Conservation (phyloP, 164 flowering plant genomes). For the Aristolochia fimbriata region DNA sequence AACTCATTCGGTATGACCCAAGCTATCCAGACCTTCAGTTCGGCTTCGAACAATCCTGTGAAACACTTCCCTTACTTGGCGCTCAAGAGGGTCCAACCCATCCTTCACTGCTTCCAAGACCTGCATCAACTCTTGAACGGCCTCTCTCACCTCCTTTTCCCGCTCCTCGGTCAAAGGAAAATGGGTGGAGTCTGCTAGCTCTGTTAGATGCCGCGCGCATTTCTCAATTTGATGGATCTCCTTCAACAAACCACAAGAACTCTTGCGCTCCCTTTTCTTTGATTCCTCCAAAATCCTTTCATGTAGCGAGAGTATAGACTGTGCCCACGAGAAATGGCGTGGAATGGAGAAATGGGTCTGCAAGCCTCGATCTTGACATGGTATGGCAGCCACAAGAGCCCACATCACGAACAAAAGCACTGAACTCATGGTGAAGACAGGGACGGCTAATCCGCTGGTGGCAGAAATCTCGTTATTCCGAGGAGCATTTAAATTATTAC, state of each 20-base stretch:
- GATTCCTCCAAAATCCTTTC: conserved; percentile 77
- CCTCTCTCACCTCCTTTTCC: conserved; percentile 49
- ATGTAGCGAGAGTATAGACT: conserved; percentile 47
- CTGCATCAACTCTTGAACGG: conserved; percentile 38
- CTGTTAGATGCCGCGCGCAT: conserved; percentile 44
- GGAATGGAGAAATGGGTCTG: conserved; percentile 61
- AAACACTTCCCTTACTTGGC: conserved; percentile 80
- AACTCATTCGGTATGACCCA: conserved; percentile 33
- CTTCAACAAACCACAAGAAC: conserved; percentile 58
- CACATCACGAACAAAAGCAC: conserved; percentile 71
- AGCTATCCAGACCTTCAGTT: conserved; percentile 66
- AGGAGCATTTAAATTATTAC: conserved; percentile 51
- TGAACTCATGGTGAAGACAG: conserved; percentile 66
- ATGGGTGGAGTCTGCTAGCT: conserved; percentile 47
- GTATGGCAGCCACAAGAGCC: conserved; percentile 92
- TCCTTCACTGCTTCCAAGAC: conserved; percentile 42
- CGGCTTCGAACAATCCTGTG: conserved; percentile 69
- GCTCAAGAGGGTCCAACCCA: conserved; percentile 72
- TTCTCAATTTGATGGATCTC: conserved; percentile 77
- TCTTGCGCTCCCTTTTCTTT: conserved; percentile 63
- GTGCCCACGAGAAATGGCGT: conserved; percentile 60
- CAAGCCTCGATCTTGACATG: conserved; percentile 92
- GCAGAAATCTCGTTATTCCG: conserved; percentile 46
- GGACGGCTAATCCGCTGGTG: conserved; percentile 48
- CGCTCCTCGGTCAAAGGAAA: conserved; percentile 59